phyloP scores from a whole-genome alignment of 768 basidiomycete species.

The Trametes meyenii region DNA sequence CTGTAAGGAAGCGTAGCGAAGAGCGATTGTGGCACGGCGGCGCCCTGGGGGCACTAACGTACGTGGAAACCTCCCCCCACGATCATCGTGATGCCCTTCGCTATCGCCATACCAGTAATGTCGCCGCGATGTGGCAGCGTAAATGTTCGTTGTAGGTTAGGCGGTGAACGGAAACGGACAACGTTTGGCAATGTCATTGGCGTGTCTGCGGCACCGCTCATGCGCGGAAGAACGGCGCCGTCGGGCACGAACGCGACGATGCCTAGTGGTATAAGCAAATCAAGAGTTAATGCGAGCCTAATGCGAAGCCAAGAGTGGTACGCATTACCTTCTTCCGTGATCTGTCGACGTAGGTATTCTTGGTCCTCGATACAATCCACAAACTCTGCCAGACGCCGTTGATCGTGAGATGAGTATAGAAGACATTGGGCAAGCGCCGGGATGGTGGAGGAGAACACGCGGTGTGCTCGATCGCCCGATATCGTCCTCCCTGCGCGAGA shows the following conservation, averaged over 20 bases:
- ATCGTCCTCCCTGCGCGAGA: constrained; percentile 13
- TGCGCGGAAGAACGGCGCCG: constrained; percentile 25
- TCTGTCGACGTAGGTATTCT: constrained; percentile 10
- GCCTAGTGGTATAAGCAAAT: too few species aligned
- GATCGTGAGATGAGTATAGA: constrained; percentile 4
- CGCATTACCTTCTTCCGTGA: neutral
- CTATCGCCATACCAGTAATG: constrained; percentile 21
- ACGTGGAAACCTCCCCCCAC: constrained; percentile 25
- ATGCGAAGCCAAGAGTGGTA: too few species aligned
- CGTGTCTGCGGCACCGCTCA: constrained; percentile 19
- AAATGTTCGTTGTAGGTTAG: constrained; percentile 12
- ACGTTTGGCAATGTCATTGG: constrained; percentile 9
- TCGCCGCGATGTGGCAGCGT: constrained; percentile 19
- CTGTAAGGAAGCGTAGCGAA: neutral
- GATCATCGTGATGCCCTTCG: constrained; percentile 25
- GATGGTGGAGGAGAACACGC: constrained; percentile 7
- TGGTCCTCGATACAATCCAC: constrained; percentile 22
- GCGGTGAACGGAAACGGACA: constrained; percentile 18
- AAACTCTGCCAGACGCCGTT: constrained; percentile 2
- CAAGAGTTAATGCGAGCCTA: too few species aligned
- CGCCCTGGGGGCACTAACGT: neutral
- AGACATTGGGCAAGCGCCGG: constrained; percentile 7
- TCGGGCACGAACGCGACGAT: constrained; percentile 24
- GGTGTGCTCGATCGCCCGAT: constrained; percentile 9
- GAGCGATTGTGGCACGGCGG: too few species aligned